Base-by-base conservation (phyloP, 805 yeast genomes). In the Gaillardinia entomophila region DNA sequence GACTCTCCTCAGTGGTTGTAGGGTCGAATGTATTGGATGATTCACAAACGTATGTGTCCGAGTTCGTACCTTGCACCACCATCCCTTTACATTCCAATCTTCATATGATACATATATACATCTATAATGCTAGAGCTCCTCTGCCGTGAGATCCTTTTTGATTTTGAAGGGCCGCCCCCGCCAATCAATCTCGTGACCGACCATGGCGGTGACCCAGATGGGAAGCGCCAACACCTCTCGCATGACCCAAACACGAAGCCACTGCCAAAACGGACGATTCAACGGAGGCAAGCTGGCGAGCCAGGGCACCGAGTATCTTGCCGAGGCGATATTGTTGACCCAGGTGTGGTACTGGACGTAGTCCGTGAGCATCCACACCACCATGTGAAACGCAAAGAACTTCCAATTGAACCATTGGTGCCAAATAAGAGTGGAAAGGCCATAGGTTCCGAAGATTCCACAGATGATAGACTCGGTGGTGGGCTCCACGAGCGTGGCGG, bases 401-500 rank as follows among this genome's bases (percentile, higher is more conserved):
- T 32, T 14, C 40, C 43, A 41, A 34, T 45, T 55, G 46, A 71
- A 73, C 29, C 32, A 33, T 11, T 37, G 28, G 25, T 53, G 41
- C 7, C 60, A 50, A 24, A 74, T 59, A 12, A 81, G 34, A 2
- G 65, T 61, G 6, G 79, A 68, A 1, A 77, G 43, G 3, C 79
- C 80, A 49, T 66, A 74, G 0, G 80, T 62, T 4, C 95, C 95
- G 51, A 75, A 73, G 0, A 70, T 14, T 0, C 90, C 92, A 43
- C 79, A 70, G 3, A 85, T 53, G 2, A 87, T 40, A 28, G 82
- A 73, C 53, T 87, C 96, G 0, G 96, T 87, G 5, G 89, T 73
- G 3, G 96, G 96, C 49, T 87, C 96, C 17, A 86, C 62, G 31
- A 87, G 51, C 0, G 96, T 87, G 1, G 96, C 96, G 11, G 77